phyloP scores from a whole-genome alignment of 495 filamentous ascomycete species.

The Hamigera avellanea region DNA sequence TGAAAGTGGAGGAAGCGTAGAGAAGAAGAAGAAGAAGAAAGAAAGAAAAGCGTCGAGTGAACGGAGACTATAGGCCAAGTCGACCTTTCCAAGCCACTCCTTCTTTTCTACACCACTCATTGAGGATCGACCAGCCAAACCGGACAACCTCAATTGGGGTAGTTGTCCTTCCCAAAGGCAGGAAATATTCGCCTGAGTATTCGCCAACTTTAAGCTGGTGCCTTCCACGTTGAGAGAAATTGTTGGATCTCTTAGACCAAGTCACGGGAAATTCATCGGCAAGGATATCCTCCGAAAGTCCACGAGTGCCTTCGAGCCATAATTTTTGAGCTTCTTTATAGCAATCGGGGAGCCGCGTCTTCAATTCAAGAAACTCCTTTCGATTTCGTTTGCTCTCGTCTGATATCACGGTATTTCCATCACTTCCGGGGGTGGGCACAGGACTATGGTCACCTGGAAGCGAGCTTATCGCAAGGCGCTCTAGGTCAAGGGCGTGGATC shows the following conservation, averaged over 20 bases:
- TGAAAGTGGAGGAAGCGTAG: not conserved
- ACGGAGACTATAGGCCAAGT: constrained; percentile 15
- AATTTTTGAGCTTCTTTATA: constrained; percentile 29
- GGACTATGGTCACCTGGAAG: constrained; percentile 29
- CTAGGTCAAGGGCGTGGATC: constrained; percentile 33
- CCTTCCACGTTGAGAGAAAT: constrained; percentile 26
- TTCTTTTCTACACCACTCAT: constrained; percentile 36
- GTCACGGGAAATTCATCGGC: constrained; percentile 31
- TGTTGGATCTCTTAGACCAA: constrained; percentile 30
- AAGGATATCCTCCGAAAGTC: constrained; percentile 33
- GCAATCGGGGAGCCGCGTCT: constrained; percentile 26
- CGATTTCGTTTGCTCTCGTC: constrained; percentile 25
- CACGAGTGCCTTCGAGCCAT: constrained; percentile 33
- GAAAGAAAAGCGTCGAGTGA: not conserved
- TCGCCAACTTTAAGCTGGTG: constrained; percentile 22
- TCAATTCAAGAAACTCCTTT: constrained; percentile 30
- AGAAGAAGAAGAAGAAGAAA: not conserved
- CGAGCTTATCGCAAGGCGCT: constrained; percentile 28
- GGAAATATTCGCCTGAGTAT: constrained; percentile 29
- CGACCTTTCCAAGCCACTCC: constrained; percentile 29
- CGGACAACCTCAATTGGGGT: constrained; percentile 36
- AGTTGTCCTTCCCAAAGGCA: constrained; percentile 30
- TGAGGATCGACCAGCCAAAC: constrained; percentile 30
- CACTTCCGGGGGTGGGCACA: constrained; percentile 27
- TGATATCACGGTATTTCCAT: constrained; percentile 18